Evolutionary conservation across 208 protist species (phyloP).

Genomic region (Trypanosoma scelopori): DNA sequence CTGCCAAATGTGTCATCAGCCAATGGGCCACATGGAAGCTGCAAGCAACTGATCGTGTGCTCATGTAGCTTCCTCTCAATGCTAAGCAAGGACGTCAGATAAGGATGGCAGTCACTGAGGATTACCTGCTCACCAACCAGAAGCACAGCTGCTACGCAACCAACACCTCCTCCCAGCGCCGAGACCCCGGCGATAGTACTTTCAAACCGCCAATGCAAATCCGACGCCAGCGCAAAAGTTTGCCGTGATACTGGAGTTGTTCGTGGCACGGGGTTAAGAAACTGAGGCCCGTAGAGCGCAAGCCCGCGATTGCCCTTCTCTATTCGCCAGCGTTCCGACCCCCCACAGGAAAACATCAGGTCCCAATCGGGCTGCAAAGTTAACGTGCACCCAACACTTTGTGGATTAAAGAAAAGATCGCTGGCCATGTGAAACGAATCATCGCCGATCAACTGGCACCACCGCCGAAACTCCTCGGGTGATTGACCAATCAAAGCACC

Average conservation of each 20-base stretch:
- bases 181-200: not conserved
- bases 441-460: constrained; percentile 15
- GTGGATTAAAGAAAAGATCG: constrained; percentile 10
- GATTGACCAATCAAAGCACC: constrained; percentile 10
- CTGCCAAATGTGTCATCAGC: constrained; percentile 15
- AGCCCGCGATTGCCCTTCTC: not conserved
- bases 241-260: not conserved
- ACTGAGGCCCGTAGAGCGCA: not conserved
- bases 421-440: constrained; percentile 20
- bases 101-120: constrained; percentile 19
- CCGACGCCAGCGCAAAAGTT: constrained; percentile 12
- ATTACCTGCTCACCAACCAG: constrained; percentile 14
- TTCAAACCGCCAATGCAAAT: constrained; percentile 11
- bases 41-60: not conserved
- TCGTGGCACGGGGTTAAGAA: constrained; percentile 1
- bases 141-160: constrained; percentile 10
- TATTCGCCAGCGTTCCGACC: not conserved
- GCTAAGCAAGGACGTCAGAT: constrained; percentile 9
- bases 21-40: constrained; percentile 8
- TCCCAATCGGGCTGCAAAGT: constrained; percentile 17
- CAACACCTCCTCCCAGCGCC: not conserved
- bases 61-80: not conserved
- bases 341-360: not conserved
- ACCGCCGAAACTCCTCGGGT: constrained; percentile 21
- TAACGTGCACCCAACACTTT: not conserved